Evolutionary conservation across 768 basidiomycete genomes (phyloP).

Genomic region (Macrolepiota fuliginosa): DNA sequence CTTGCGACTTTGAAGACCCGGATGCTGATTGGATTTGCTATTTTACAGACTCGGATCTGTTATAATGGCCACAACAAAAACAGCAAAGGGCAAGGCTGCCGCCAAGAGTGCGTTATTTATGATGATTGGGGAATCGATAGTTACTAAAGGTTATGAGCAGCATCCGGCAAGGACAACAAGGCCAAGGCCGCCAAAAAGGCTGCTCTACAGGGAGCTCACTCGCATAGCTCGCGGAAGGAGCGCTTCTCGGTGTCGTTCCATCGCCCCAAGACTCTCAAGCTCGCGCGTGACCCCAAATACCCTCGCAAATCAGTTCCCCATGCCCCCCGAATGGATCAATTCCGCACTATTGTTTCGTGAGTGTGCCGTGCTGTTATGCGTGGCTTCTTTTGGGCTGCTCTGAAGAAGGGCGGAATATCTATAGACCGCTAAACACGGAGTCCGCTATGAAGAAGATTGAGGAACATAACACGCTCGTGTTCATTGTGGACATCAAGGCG

Average conservation of each 20-base stretch:
- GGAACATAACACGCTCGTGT: conserved; percentile 99
- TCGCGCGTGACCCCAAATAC: conserved; percentile 85
- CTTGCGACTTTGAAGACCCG: not conserved
- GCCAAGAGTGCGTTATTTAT: conserved; percentile 35
- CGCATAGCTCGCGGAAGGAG: conserved; percentile 75
- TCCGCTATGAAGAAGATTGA: conserved; percentile 99
- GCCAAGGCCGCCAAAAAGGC: conserved; percentile 97
- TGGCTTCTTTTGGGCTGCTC: not conserved
- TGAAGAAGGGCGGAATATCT: conserved; percentile 4
- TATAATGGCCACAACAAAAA: conserved; percentile 69
- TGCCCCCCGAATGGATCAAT: conserved; percentile 94
- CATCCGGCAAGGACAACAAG: conserved; percentile 55
- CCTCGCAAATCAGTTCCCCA: conserved; percentile 94
- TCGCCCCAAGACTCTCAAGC: conserved; percentile 90
- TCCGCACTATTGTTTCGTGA: conserved; percentile 88
- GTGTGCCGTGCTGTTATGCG: conserved; percentile 22
- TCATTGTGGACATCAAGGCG: conserved; percentile 91
- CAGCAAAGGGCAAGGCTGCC: conserved; percentile 61
- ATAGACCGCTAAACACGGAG: conserved; percentile 88
- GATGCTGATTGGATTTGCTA: conserved; percentile 10
- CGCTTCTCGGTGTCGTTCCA: conserved; percentile 90
- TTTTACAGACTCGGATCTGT: conserved; percentile 10
- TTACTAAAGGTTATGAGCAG: conserved; percentile 15
- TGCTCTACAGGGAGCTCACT: conserved; percentile 82
- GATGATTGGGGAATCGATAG: not conserved